A percentile compares a stretch with the other conserved stretches of the same genome.
These are phyloP conservation scores for Hortaea sp. DNA, from an alignment of 2,329 filamentous ascomycete species.

Conservation along the genomic window DNA sequence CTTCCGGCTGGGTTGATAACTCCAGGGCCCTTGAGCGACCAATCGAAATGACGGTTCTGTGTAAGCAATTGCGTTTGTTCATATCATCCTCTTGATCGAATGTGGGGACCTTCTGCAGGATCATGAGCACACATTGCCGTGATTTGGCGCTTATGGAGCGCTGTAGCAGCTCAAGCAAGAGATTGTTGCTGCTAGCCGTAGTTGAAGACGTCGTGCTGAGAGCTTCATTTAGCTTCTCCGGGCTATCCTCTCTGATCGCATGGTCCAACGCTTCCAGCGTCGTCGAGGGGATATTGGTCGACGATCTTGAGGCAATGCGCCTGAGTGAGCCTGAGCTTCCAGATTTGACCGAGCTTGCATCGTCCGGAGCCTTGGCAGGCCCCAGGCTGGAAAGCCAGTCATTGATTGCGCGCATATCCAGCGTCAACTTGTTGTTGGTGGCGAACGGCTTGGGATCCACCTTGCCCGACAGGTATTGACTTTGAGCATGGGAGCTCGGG, in stretches of 20 bases:
- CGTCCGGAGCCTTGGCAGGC: conserved; percentile 66
- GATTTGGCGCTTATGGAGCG: conserved; percentile 62
- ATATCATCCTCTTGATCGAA: conserved; percentile 86
- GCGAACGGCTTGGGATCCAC: conserved; percentile 84
- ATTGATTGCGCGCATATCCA: conserved; percentile 63
- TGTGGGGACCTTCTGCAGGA: conserved; percentile 58
- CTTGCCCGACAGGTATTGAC: conserved; percentile 79
- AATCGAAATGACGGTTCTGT: conserved; percentile 85
- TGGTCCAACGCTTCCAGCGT: conserved; percentile 63
- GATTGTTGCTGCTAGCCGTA: conserved; percentile 47
- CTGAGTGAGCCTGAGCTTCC: conserved; percentile 55
- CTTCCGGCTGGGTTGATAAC: conserved; percentile 13
- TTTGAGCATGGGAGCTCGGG: conserved; percentile 58
- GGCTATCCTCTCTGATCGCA: conserved; percentile 60
- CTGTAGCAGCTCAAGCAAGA: conserved; percentile 74
- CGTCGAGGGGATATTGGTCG: conserved; percentile 58
- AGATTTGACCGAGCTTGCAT: conserved; percentile 60
- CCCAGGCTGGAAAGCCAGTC: conserved; percentile 79
- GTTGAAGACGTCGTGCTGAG: conserved; percentile 10
- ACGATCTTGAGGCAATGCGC: conserved; percentile 63
- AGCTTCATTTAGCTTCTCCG: conserved; percentile 42
- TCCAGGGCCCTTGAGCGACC: conserved; percentile 59
- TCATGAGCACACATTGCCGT: conserved; percentile 57
- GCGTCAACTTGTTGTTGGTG: conserved; percentile 53
- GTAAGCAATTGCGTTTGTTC: conserved; percentile 86